phyloP scores from a whole-genome alignment of 345 rosid species.

The Gynandropsis gynandra region DNA sequence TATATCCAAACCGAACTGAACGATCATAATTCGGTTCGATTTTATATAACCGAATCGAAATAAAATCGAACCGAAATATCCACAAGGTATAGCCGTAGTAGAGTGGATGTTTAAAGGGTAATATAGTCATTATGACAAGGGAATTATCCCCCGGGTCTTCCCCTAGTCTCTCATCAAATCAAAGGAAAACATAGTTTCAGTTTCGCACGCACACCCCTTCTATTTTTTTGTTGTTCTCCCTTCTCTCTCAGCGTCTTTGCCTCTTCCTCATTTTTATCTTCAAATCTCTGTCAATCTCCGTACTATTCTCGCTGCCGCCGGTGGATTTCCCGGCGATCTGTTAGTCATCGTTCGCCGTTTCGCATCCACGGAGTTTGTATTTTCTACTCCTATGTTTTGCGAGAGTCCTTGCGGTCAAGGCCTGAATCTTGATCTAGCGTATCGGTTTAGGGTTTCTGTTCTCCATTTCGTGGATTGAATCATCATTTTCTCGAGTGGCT shows the following conservation, averaged over 20 bases:
- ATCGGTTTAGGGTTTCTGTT: constrained; percentile 30
- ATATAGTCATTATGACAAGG: not conserved
- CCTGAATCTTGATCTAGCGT: not conserved
- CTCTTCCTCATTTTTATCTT: no score
- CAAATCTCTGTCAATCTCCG: constrained; percentile 8
- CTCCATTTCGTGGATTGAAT: not conserved
- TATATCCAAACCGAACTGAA: no score
- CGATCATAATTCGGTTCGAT: no score
- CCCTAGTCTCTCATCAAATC: constrained; percentile 26
- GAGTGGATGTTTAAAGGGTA: not conserved
- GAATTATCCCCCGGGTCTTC: constrained; percentile 10
- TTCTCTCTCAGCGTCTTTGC: not conserved
- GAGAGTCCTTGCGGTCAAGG: constrained; percentile 3
- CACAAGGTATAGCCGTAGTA: constrained; percentile 20
- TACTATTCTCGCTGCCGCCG: constrained; percentile 3
- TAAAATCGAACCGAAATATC: no score
- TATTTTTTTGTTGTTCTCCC: no score
- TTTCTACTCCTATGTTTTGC: not conserved
- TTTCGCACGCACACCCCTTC: no score
- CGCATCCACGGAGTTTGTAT: not conserved
- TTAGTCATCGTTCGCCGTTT: not conserved
- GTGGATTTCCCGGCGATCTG: constrained; percentile 3
- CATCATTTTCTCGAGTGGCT: not conserved
- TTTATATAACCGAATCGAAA: no score
- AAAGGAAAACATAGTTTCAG: constrained; percentile 15